A percentile compares a stretch with the other conserved stretches of the same genome.
Evolutionary conservation across 305 asterid genomes (phyloP).

Genomic region (Fraxinus greggii): DNA sequence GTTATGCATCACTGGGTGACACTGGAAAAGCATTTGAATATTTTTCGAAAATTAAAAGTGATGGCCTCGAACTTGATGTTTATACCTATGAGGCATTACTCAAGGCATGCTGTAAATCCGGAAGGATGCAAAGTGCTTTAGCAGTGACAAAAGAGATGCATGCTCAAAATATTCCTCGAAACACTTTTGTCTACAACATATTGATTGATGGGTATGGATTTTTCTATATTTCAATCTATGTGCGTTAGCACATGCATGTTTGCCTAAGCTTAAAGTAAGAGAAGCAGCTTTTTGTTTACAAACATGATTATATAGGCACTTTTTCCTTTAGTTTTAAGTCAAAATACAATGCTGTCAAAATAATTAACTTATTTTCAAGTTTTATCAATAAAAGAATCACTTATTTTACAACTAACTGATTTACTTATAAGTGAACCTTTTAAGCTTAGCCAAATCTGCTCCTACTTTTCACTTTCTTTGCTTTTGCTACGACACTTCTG

Average conservation of each 20-base stretch:
- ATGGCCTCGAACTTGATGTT: conserved; percentile 88
- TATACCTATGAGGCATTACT: conserved; percentile 90
- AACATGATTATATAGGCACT: background rate
- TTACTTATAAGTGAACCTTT: background rate
- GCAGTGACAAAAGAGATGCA: conserved; percentile 93
- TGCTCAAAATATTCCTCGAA: conserved; percentile 69
- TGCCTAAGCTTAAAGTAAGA: background rate
- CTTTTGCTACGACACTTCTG: background rate
- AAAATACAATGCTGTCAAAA: background rate
- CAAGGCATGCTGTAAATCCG: conserved; percentile 97
- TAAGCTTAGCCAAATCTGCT: background rate
- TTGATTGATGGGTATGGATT: conserved; percentile 80
- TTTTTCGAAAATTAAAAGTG: conserved; percentile 69
- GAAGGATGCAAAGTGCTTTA: conserved; percentile 99
- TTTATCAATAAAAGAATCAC: background rate
- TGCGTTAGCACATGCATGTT: background rate
- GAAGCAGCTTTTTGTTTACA: background rate
- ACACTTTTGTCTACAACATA: conserved; percentile 90
- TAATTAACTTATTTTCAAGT: background rate
- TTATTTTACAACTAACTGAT: background rate
- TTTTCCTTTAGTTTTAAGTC: background rate
- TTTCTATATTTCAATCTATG: background rate
- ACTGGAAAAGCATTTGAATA: conserved; percentile 92
- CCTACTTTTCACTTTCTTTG: background rate
- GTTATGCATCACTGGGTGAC: conserved; percentile 94